Conservation (phyloP, 148 eudicot genomes). For the Persicaria tinctoria region DNA sequence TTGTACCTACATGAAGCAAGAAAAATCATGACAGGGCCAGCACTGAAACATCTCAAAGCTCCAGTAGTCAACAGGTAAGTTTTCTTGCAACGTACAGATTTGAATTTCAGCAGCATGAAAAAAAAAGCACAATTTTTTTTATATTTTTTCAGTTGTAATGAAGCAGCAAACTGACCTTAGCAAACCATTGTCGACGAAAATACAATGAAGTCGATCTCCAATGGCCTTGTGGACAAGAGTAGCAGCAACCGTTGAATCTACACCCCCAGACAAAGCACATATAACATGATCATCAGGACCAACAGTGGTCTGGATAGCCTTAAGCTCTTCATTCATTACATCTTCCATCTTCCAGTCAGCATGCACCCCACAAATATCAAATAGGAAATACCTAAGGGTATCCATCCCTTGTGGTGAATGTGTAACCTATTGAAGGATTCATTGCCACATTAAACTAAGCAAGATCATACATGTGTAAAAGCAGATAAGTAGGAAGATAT, state of each 20-base stretch:
- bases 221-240: constrained; percentile 96
- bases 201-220: constrained; percentile 90
- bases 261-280: constrained; percentile 95
- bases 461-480: neutral
- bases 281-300: constrained; percentile 90
- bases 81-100: neutral
- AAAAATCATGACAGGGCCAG: neutral
- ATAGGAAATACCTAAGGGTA: constrained; percentile 65
- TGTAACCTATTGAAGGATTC: constrained; percentile 53
- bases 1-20: constrained; percentile 45
- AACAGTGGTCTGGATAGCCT: constrained; percentile 50
- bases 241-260: constrained; percentile 97
- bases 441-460: constrained; percentile 13
- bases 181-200: constrained; percentile 90
- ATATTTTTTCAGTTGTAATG: neutral
- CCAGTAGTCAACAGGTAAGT: no score
- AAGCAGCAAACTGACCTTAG: constrained; percentile 47
- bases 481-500: neutral
- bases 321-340: constrained; percentile 74
- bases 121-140: neutral
- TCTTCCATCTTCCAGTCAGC: constrained; percentile 97
- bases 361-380: constrained; percentile 69
- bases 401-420: constrained; percentile 96
- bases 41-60: neutral
- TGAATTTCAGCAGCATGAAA: neutral